phyloP scores from a whole-genome alignment of 257 asterid species.

The Jaltomata sinuosa region DNA sequence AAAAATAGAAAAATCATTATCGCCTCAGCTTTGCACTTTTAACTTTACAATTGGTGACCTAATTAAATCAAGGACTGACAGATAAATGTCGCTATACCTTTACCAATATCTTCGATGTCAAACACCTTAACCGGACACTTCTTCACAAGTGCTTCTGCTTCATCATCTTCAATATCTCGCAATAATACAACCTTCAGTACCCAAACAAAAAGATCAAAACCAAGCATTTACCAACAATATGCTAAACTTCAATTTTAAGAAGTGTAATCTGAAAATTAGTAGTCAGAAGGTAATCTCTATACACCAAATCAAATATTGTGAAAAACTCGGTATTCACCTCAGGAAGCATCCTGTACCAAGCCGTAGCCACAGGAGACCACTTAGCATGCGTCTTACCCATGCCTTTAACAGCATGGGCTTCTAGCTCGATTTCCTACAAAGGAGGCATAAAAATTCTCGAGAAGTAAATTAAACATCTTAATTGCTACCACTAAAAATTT shows the following conservation, averaged over 20 bases:
- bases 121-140: slow-evolving; percentile 85
- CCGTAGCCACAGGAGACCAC: slow-evolving; percentile 99
- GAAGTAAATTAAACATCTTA: background rate
- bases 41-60: background rate
- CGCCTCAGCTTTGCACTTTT: background rate
- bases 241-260: background rate
- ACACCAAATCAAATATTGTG: background rate
- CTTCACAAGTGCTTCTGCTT: slow-evolving; percentile 72
- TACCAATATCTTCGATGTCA: slow-evolving; percentile 82
- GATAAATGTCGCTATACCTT: slow-evolving; percentile 30
- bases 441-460: background rate
- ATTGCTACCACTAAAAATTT: background rate
- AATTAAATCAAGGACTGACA: background rate
- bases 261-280: background rate
- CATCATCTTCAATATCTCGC: slow-evolving; percentile 64
- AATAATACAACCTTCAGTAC: slow-evolving; percentile 48
- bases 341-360: slow-evolving; percentile 99
- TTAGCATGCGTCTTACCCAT: slow-evolving; percentile 92
- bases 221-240: background rate
- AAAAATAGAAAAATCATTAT: background rate
- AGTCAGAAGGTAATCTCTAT: background rate
- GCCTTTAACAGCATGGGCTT: slow-evolving; percentile 98
- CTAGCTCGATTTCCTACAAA: slow-evolving; percentile 87
- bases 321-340: slow-evolving; percentile 47
- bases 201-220: background rate